Evolutionary conservation across 2,329 filamentous ascomycete species (phyloP).

Genomic region (Escovopsis sp.): DNA sequence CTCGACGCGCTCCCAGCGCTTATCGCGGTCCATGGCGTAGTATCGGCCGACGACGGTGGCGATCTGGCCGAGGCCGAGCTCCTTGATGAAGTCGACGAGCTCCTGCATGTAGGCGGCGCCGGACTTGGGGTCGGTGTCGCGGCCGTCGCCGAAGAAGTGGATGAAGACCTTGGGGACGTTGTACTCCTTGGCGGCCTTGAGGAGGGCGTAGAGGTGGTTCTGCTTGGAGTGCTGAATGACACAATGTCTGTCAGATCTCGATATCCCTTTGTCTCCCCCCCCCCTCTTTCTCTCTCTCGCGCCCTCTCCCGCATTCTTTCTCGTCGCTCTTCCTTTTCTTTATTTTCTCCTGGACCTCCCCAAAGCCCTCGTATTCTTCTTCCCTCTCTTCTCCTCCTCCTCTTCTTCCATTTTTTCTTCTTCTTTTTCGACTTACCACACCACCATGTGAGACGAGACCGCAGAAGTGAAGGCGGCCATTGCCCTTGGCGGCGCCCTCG

Average conservation of each 20-base stretch:
- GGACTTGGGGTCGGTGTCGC: slow-evolving; percentile 95
- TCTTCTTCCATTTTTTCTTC: too few relatives aligned
- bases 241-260: too few relatives aligned
- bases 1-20: slow-evolving; percentile 95
- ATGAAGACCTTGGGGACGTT: slow-evolving; percentile 86
- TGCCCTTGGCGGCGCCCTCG: slow-evolving; percentile 67
- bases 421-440: slow-evolving; percentile 37
- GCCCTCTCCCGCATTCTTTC: too few relatives aligned
- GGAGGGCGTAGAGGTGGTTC: slow-evolving; percentile 73
- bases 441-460: slow-evolving; percentile 91
- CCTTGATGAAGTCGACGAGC: slow-evolving; percentile 63
- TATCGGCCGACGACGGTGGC: slow-evolving; percentile 91
- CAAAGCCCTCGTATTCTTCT: too few relatives aligned
- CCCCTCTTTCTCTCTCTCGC: too few relatives aligned
- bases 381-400: too few relatives aligned
- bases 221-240: slow-evolving; percentile 71
- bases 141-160: slow-evolving; percentile 97
- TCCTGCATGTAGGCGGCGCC: slow-evolving; percentile 76
- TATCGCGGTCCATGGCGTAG: slow-evolving; percentile 98
- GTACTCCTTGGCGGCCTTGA: slow-evolving; percentile 80
- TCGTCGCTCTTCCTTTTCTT: too few relatives aligned
- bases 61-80: slow-evolving; percentile 74
- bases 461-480: slow-evolving; percentile 80
- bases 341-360: too few relatives aligned
- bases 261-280: too few relatives aligned